A percentile compares a stretch with the other conserved stretches of the same genome.
These are phyloP conservation scores for Saccharata proteae DNA, from an alignment of 2,329 filamentous ascomycete species.

Conservation along the genomic window DNA sequence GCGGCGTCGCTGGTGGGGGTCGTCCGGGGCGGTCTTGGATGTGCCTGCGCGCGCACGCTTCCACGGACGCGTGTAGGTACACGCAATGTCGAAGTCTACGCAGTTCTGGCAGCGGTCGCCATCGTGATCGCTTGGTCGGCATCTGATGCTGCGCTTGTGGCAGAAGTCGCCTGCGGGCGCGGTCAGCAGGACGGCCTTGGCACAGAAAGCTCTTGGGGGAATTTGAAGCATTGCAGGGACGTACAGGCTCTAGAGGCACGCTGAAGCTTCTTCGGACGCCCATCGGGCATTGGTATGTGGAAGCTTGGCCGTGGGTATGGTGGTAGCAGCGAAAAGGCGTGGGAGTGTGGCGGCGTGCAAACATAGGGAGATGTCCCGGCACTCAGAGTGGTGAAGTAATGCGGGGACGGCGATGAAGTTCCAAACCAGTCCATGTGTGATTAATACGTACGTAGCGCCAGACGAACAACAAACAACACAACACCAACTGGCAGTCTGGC, in stretches of 20 bases:
- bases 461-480: too few relatives aligned
- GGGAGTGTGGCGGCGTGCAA: too few relatives aligned
- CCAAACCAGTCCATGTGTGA: too few relatives aligned
- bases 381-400: too few relatives aligned
- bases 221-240: background rate
- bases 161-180: conserved; percentile 32
- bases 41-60: conserved; percentile 17
- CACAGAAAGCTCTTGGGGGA: background rate
- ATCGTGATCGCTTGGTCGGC: conserved; percentile 25
- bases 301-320: too few relatives aligned
- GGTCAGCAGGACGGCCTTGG: background rate
- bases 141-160: conserved; percentile 36
- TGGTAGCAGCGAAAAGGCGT: too few relatives aligned
- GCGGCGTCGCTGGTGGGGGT: background rate
- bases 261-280: conserved; percentile 23
- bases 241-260: conserved; percentile 22
- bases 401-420: too few relatives aligned
- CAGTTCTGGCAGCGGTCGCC: conserved; percentile 36
- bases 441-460: too few relatives aligned
- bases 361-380: too few relatives aligned
- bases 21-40: background rate
- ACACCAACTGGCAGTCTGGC: too few relatives aligned
- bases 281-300: conserved; percentile 15
- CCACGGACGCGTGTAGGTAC: conserved; percentile 35
- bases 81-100: conserved; percentile 37